Evolutionary conservation across 495 filamentous ascomycete genomes (phyloP), one percentile per base, ranked within the genome.

Genomic region (Astrocystis sublimbata): DNA sequence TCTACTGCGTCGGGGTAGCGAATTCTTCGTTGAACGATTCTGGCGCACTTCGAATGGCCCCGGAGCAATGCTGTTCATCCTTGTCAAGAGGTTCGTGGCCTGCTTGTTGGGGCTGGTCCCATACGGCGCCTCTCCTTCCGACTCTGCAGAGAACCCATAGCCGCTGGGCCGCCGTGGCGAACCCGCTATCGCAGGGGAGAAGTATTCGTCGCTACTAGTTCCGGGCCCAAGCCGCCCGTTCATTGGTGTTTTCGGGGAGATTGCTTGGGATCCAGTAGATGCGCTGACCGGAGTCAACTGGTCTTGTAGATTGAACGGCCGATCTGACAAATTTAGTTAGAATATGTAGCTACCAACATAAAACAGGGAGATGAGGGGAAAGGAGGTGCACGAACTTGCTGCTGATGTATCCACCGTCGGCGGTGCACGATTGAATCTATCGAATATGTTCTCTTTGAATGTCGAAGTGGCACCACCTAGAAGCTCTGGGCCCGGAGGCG

Each of bases 61-160:
- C 19, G 87, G 86, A 15, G 83, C 80, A 71, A 90, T 87, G 28
- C 75, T 80, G 63, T 90, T 81, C 82, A 90, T 85, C 58, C 83
- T 80, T 55, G 85, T 78, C 68, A 87, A 63, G 65, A 81, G 66
- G 31, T 73, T 68, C 1, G 87, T 80, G 15, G 73, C 76, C 69
- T 79, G 79, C 56, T 80, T 78, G 62, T 75, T 73, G 35, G 71
- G 69, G 38, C 67, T 73, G 69, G 68, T 68, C 41, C 70, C 69
- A 52, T 71, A 68, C 45, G 65, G 54, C 19, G 69, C 56, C 28
- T 75, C 70, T 42, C 58, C 70, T 77, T 81, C 51, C 79, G 86
- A 71, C 69, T 73, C 79, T 73, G 66, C 72, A 24, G n/a, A 38
- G 68, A 68, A 76, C 54, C 68, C 78, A 71, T 79, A 77, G 38